Base-by-base conservation (phyloP, 2,329 filamentous ascomycete genomes). In the Phaeosphaeriaceae sp. region DNA sequence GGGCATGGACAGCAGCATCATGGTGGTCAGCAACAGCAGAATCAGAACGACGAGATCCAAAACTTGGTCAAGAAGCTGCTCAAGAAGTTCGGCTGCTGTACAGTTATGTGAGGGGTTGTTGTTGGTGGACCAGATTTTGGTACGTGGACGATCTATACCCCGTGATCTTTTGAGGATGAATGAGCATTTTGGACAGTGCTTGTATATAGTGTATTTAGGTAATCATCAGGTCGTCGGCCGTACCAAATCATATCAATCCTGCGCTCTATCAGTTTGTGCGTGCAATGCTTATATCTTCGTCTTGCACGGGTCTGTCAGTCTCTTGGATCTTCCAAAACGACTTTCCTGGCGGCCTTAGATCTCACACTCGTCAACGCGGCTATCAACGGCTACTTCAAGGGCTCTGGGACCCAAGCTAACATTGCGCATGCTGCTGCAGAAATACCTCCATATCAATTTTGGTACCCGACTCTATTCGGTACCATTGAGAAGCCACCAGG, bases 41-140 rank as follows among this genome's bases (percentile, higher is more conserved):
- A 83, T 48, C 75, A 82, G 63, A 77, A 85, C 56, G 84, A 89
- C 66, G 82, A 88, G 64, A 74, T 87, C 53, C 87, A 86, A 67
- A 80, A 90, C 67, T 70, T 88, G 65, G 83, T 88, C 64, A 86
- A 86, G 75, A 87, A 87, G 74, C 71, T 92, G 35, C 71, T 91
- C 63, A 84, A 83, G 71, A 88, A 88, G 79, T 74, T 93, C 75
- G 79, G 81, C 43, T 94, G 91, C 79, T 94, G 91, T 81, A 81
- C 87, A 42, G 86, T 94, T 70, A 94, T 94, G 91, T 94, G 64
- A 61, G 42, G 35, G 7, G 26, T 48, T 35, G 24, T 42, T 43
- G 22, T 32, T 15, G 49, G 24, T 42, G 28, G 28, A 21, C 49
- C 19, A 17, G 28, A 40, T 6, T 49, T 49, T 5, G 40, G 51